Evolutionary conservation across 2,329 filamentous ascomycete genomes (phyloP), one percentile per base, ranked within the genome.

Genomic region (Fusarium palustre): DNA sequence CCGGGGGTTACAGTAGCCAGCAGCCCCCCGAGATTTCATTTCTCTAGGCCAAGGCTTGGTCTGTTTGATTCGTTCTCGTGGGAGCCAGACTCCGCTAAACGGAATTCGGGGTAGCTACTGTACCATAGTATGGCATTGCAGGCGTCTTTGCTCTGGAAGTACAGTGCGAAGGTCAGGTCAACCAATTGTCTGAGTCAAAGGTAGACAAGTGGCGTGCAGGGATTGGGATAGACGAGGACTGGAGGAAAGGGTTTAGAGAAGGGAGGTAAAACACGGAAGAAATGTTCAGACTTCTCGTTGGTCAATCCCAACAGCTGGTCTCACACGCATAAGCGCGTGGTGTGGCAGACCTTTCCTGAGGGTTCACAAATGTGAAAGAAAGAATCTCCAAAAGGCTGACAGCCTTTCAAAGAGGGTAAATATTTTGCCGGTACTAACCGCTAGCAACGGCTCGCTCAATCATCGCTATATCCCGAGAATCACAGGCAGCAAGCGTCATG

Each of bases 201-300:
- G 48, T 66, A 54, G 53, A 57, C 59, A 68, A 61, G 60, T 68
- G 61, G 64, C 59, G 41, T 75, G 68, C 71, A 73, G 58, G 68
- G 69, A 55, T 65, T 70, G 61, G 55, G 24, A 42, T 53, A 65
- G 54, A 59, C 64, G 46, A 62, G 55, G 57, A 61, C 41, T 39
- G 34, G 34, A 41, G 24, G 41, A 30, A 70, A 60, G 48, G 39
- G 45, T 49, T 66, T 45, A 59, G 59, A 54, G 64, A 63, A 70
- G 64, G 68, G 64, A 68, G 68, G 55, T 58, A 74, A 72, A 75
- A 75, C 73, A 71, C 75, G 73, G 73, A 70, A 69, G 59, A 55
- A 62, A 58, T 64, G 60, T 36, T 48, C 55, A 22, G 49, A 57
- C 47, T 57, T 55, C 61, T 69, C 50, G 54, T 66, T 69, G 57